Evolutionary conservation across 1,139 yeast species (phyloP).

Genomic region (Petasospora rhodanensis): DNA sequence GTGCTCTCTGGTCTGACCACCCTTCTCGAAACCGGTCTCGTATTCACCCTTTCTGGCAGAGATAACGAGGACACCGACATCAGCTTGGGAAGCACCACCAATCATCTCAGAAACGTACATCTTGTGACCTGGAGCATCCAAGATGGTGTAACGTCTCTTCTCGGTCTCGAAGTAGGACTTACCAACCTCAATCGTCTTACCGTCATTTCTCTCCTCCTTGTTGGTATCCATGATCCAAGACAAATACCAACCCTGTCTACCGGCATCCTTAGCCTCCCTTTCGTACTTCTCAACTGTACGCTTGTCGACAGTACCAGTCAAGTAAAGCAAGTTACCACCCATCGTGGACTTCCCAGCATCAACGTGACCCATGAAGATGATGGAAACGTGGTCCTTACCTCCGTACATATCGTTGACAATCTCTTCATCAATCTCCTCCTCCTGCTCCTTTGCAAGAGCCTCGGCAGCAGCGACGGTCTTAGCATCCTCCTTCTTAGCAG

Average conservation of each 20-base stretch:
- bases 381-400: constrained; percentile 93
- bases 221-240: constrained; percentile 99
- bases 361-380: constrained; percentile 98
- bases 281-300: constrained; percentile 99
- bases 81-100: constrained; percentile 99
- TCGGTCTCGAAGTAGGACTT: constrained; percentile 97
- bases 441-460: constrained; percentile 66
- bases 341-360: constrained; percentile 99
- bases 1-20: constrained; percentile 99
- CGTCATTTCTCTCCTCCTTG: constrained; percentile 97
- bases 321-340: constrained; percentile 94
- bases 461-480: constrained; percentile 24
- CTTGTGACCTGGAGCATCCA: constrained; percentile 99
- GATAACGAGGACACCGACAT: constrained; percentile 92
- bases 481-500: constrained; percentile 11
- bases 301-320: constrained; percentile 97
- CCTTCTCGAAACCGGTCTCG: constrained; percentile 98
- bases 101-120: constrained; percentile 98
- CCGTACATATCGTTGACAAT: constrained; percentile 91
- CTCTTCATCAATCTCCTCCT: constrained; percentile 82
- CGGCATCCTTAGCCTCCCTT: constrained; percentile 98
- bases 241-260: constrained; percentile 98
- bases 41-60: constrained; percentile 99
- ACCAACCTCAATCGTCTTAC: constrained; percentile 98
- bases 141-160: constrained; percentile 92